Evolutionary conservation across 2,329 filamentous ascomycete genomes (phyloP).

Genomic region (Cyphellophora europaea): DNA sequence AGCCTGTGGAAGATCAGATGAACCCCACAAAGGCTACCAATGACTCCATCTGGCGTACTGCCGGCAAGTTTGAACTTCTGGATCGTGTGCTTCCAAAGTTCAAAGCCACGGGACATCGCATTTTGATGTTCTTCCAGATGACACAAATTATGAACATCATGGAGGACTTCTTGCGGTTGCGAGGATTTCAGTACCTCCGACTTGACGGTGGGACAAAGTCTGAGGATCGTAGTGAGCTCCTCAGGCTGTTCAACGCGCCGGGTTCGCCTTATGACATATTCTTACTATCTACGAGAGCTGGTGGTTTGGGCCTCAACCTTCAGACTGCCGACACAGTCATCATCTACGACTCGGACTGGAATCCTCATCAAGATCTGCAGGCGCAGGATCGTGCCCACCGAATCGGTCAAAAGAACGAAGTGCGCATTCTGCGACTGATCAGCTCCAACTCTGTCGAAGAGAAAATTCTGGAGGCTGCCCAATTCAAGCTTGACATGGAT

Average conservation of each 20-base stretch:
- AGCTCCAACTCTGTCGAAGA: slow-evolving; percentile 96
- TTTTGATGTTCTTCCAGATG: slow-evolving; percentile 99
- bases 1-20: slow-evolving; percentile 96
- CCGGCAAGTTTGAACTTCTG: slow-evolving; percentile 93
- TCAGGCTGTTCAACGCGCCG: slow-evolving; percentile 82
- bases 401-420: slow-evolving; percentile 99
- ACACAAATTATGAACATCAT: slow-evolving; percentile 99
- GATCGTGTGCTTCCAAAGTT: slow-evolving; percentile 93
- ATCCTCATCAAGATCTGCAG: slow-evolving; percentile 97
- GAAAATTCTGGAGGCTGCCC: slow-evolving; percentile 92
- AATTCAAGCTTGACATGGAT: slow-evolving; percentile 98
- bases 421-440: slow-evolving; percentile 89
- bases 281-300: slow-evolving; percentile 93
- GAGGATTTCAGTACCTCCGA: slow-evolving; percentile 76
- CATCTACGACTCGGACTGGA: slow-evolving; percentile 99
- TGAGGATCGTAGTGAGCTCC: slow-evolving; percentile 85
- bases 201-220: slow-evolving; percentile 96
- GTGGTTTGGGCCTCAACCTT: slow-evolving; percentile 92
- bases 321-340: slow-evolving; percentile 98
- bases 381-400: slow-evolving; percentile 99
- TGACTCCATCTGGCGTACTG: slow-evolving; percentile 86
- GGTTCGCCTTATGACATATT: slow-evolving; percentile 95
- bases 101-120: slow-evolving; percentile 78
- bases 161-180: slow-evolving; percentile 89
- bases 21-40: slow-evolving; percentile 84